Percentiles rank a stretch among this genome's conserved stretches.
These are phyloP conservation scores for Lactifluus pinguis DNA, from an alignment of 768 basidiomycete genomes.

Conservation along the genomic window DNA sequence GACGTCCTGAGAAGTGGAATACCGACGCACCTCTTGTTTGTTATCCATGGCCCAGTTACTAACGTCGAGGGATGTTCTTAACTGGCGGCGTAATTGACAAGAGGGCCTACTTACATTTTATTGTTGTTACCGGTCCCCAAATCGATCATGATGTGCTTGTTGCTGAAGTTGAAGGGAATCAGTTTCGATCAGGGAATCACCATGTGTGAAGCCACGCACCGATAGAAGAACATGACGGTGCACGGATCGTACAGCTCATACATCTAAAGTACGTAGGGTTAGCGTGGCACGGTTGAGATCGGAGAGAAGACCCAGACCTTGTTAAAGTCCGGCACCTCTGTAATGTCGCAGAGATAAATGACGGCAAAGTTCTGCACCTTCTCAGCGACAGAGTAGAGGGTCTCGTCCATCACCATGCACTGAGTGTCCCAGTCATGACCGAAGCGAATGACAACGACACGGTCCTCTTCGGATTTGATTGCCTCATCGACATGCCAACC, in stretches of 20 bases:
- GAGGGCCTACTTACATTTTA: conserved; percentile 67
- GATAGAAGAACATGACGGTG: conserved; percentile 98
- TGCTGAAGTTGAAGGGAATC: conserved; percentile 39
- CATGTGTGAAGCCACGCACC: conserved; percentile 35
- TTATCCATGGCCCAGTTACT: conserved; percentile 99
- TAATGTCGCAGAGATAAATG: conserved; percentile 92
- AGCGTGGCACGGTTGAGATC: neutral
- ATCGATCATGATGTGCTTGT: conserved; percentile 99
- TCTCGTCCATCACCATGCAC: conserved; percentile 99
- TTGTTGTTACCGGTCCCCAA: conserved; percentile 99
- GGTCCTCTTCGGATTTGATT: conserved; percentile 95
- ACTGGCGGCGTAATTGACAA: neutral
- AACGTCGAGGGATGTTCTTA: neutral
- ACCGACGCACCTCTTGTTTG: conserved; percentile 80
- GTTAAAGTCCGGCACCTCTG: conserved; percentile 96
- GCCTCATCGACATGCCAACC: conserved; percentile 99
- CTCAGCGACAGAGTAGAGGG: conserved; percentile 83
- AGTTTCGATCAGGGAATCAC: neutral
- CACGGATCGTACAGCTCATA: conserved; percentile 97
- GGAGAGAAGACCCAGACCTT: conserved; percentile 47
- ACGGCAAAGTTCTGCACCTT: conserved; percentile 99
- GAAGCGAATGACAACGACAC: conserved; percentile 89
- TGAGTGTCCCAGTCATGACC: conserved; percentile 90
- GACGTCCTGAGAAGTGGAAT: neutral
- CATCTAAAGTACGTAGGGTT: conserved; percentile 50